Evolutionary conservation across 2,329 filamentous ascomycete species (phyloP).

Genomic region (Metarhizium humberi): DNA sequence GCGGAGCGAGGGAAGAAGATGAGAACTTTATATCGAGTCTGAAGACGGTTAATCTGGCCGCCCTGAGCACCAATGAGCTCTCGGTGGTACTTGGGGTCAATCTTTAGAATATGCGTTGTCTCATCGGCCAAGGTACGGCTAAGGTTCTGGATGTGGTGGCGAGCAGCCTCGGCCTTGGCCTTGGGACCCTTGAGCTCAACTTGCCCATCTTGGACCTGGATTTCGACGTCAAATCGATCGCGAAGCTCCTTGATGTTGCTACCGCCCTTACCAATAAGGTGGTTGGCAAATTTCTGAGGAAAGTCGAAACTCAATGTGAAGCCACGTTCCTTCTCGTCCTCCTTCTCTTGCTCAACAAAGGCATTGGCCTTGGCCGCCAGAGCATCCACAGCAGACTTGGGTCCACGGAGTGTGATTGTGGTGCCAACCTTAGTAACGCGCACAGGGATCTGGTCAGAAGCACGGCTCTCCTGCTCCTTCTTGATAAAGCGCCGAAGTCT

Average conservation of each 20-base stretch:
- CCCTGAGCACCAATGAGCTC: constrained; percentile 88
- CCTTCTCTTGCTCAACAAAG: constrained; percentile 80
- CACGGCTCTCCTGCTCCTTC: constrained; percentile 49
- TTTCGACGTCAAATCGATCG: constrained; percentile 60
- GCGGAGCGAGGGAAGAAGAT: constrained; percentile 79
- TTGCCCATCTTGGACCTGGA: constrained; percentile 89
- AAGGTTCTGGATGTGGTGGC: constrained; percentile 69
- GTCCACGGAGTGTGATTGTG: constrained; percentile 67
- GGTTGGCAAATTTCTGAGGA: constrained; percentile 88
- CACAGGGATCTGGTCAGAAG: constrained; percentile 49
- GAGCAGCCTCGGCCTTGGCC: constrained; percentile 84
- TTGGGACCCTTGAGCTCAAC: constrained; percentile 94
- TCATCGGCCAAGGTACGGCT: constrained; percentile 85
- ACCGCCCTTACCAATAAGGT: constrained; percentile 62
- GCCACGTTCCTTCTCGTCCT: constrained; percentile 88
- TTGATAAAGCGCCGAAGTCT: constrained; percentile 55
- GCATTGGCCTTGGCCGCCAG: constrained; percentile 63
- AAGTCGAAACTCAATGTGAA: constrained; percentile 85
- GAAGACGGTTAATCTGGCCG: constrained; percentile 80
- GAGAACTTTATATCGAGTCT: constrained; percentile 85
- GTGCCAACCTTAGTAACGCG: constrained; percentile 50
- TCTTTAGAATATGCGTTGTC: constrained; percentile 75
- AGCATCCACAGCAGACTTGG: constrained; percentile 59
- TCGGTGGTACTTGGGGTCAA: constrained; percentile 87
- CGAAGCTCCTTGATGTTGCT: constrained; percentile 57